Conservation (phyloP, 192 early-diverging fungal genomes). For the Gryganskiella cystojenkinii region DNA sequence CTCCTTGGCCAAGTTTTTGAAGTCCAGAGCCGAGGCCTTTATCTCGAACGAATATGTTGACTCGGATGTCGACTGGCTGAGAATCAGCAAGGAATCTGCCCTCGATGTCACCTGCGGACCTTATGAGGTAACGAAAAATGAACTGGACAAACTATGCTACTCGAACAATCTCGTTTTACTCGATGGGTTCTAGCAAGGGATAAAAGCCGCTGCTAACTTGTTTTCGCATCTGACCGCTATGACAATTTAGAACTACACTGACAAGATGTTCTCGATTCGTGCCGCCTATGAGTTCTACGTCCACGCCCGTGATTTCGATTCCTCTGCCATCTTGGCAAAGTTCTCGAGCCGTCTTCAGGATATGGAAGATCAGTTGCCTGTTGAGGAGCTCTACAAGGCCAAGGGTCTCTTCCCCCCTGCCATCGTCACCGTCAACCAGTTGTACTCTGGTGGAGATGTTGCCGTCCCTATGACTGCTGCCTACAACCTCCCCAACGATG, state of each 20-base stretch:
- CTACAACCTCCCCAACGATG: constrained; percentile 83
- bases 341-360: constrained; percentile 72
- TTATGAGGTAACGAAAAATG: constrained; percentile 63
- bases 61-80: constrained; percentile 77
- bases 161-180: constrained; percentile 1
- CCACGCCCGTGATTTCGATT: constrained; percentile 72
- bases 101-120: constrained; percentile 77
- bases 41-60: constrained; percentile 70
- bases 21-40: constrained; percentile 66
- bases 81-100: constrained; percentile 67
- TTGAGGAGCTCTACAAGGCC: constrained; percentile 74
- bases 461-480: constrained; percentile 81
- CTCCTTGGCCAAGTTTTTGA: constrained; percentile 67
- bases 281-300: constrained; percentile 77
- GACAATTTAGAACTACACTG: constrained; percentile 70
- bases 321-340: constrained; percentile 66
- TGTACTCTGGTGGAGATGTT: constrained; percentile 77
- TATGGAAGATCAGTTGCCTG: constrained; percentile 73
- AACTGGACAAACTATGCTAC: background rate
- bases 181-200: background rate
- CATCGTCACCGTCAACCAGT: constrained; percentile 80
- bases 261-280: constrained; percentile 71
- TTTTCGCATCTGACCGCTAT: too few species aligned
- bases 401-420: constrained; percentile 69
- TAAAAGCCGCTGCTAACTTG: background rate